A percentile compares a stretch with the other conserved stretches of the same genome.
phyloP scores from a whole-genome alignment of 495 filamentous ascomycete genomes.

The Penicillium fimorum region DNA sequence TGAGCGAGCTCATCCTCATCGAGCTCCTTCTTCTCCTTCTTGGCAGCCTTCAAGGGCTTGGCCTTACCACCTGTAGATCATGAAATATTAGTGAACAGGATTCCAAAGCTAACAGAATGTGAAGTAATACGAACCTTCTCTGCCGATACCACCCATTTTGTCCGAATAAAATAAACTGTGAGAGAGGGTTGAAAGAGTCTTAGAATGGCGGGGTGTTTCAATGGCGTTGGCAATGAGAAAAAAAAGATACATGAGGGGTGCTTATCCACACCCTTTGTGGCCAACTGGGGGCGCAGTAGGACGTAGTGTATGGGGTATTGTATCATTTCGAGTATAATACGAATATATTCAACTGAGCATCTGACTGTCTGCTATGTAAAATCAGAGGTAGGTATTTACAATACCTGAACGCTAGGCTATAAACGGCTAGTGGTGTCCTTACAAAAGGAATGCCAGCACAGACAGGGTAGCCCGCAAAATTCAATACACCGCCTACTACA shows the following conservation, averaged over 20 bases:
- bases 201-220: slow-evolving; percentile 9
- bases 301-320: not conserved
- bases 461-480: not conserved
- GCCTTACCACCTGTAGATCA: slow-evolving; percentile 67
- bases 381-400: not conserved
- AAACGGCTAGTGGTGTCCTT: not conserved
- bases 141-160: slow-evolving; percentile 65
- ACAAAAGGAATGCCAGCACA: no score
- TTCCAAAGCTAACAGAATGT: not conserved
- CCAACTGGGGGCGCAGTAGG: not conserved
- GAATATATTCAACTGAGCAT: no score
- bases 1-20: slow-evolving; percentile 76
- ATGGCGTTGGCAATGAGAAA: slow-evolving; percentile 17
- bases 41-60: slow-evolving; percentile 78
- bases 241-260: slow-evolving; percentile 22
- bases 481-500: slow-evolving; percentile 2
- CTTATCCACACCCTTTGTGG: slow-evolving; percentile 12
- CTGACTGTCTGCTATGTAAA: not conserved
- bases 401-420: not conserved
- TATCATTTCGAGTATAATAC: not conserved
- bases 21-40: slow-evolving; percentile 72
- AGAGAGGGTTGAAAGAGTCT: slow-evolving; percentile 12
- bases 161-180: slow-evolving; percentile 9
- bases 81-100: slow-evolving; percentile 6
- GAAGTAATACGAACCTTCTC: slow-evolving; percentile 53